Evolutionary conservation across 345 rosid genomes (phyloP).

Genomic region (Lepidium sativum): DNA sequence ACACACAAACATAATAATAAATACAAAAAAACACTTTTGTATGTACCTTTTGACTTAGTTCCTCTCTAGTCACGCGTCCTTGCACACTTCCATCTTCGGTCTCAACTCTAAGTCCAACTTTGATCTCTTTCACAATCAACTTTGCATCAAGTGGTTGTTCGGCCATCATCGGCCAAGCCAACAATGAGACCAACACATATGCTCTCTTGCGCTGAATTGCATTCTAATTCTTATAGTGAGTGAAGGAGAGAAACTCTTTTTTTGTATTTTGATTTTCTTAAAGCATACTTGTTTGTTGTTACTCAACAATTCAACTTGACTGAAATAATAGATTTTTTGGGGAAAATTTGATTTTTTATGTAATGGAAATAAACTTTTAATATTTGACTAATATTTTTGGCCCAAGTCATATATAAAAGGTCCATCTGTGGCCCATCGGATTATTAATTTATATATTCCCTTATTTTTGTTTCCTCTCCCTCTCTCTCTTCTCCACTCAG

Average conservation of each 20-base stretch:
- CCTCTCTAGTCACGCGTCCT: constrained; percentile 46
- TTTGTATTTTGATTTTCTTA: not conserved
- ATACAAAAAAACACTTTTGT: not conserved
- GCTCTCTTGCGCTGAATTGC: constrained; percentile 66
- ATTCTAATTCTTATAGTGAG: constrained; percentile 31
- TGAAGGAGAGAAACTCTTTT: not conserved
- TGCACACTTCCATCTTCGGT: constrained; percentile 31
- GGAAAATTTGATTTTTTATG: no score
- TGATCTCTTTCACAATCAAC: constrained; percentile 57
- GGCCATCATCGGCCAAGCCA: constrained; percentile 80
- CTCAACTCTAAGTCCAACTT: constrained; percentile 49
- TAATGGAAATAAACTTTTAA: not conserved
- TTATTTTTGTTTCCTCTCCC: no score
- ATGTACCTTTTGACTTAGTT: constrained; percentile 29
- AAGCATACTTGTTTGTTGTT: not conserved
- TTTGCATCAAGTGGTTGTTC: constrained; percentile 65
- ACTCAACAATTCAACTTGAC: not conserved
- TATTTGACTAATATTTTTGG: no score
- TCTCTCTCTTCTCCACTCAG: not conserved
- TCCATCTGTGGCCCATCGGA: not conserved
- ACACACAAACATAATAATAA: no score
- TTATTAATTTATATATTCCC: not conserved
- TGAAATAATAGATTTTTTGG: not conserved
- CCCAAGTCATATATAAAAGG: not conserved
- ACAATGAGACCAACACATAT: constrained; percentile 64